Percentiles rank a stretch among this genome's conserved stretches.
Conservation (phyloP, 1,284 basidiomycete species). For the Singerocomus inundabilis region DNA sequence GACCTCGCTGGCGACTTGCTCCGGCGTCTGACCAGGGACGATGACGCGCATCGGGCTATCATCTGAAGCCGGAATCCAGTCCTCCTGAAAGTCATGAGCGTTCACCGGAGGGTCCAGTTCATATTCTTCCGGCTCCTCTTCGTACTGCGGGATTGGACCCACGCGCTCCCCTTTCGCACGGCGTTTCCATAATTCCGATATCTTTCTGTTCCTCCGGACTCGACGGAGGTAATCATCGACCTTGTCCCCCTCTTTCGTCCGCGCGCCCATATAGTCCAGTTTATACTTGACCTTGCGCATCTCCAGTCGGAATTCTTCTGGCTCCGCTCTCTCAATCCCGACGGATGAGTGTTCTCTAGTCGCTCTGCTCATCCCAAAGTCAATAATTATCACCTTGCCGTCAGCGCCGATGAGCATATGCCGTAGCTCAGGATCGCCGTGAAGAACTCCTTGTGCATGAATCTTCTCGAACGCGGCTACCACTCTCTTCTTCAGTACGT, state of each 20-base stretch:
- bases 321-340: conserved; percentile 37
- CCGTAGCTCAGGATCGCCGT: conserved; percentile 49
- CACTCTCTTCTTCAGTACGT: conserved; percentile 46
- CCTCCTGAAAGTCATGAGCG: conserved; percentile 31
- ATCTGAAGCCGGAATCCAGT: conserved; percentile 36
- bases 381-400: conserved; percentile 52
- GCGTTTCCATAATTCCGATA: conserved; percentile 31
- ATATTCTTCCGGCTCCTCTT: conserved; percentile 35
- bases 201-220: conserved; percentile 28
- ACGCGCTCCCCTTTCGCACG: conserved; percentile 34
- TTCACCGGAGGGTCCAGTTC: conserved; percentile 31
- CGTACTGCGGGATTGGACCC: conserved; percentile 34
- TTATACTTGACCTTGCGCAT: conserved; percentile 55
- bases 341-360: conserved; percentile 37
- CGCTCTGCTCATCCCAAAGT: conserved; percentile 51
- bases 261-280: conserved; percentile 39
- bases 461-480: conserved; percentile 49
- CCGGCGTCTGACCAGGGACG: conserved; percentile 37
- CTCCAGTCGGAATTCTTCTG: conserved; percentile 47
- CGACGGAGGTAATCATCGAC: conserved; percentile 32
- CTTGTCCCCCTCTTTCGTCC: conserved; percentile 30
- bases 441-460: conserved; percentile 49
- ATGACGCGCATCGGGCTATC: conserved; percentile 35
- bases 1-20: conserved; percentile 26
- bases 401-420: conserved; percentile 60